A percentile compares a stretch with the other conserved stretches of the same genome.
Evolutionary conservation across 768 basidiomycete genomes (phyloP).

Genomic region (Lentinula edodes): DNA sequence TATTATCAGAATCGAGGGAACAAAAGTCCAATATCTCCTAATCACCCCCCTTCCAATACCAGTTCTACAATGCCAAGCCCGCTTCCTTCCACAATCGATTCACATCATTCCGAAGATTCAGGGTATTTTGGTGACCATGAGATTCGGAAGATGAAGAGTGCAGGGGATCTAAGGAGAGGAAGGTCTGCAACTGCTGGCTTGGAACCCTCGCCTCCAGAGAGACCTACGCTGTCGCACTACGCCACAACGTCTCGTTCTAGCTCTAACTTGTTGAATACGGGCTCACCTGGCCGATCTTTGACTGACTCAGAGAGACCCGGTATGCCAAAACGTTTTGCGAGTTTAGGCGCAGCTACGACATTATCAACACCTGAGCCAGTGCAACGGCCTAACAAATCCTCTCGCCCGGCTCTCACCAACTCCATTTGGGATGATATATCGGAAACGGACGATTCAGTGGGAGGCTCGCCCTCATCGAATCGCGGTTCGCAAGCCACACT

Average conservation of each 20-base stretch:
- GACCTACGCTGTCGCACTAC: conserved; percentile 42
- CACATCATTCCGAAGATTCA: conserved; percentile 30
- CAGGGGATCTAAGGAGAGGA: conserved; percentile 66
- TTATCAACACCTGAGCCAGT: neutral
- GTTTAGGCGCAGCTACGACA: conserved; percentile 37
- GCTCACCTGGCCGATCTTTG: conserved; percentile 13
- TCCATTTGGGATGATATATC: conserved; percentile 48
- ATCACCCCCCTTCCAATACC: conserved; percentile 20
- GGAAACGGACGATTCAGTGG: conserved; percentile 21
- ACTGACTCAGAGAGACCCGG: conserved; percentile 25
- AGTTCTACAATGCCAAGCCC: conserved; percentile 12
- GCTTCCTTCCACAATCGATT: conserved; percentile 2
- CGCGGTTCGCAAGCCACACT: neutral
- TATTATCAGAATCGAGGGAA: conserved; percentile 35
- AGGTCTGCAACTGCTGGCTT: conserved; percentile 21
- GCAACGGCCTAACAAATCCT: neutral
- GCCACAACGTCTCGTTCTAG: conserved; percentile 57
- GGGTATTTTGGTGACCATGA: conserved; percentile 49
- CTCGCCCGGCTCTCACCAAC: conserved; percentile 31
- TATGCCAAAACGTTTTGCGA: conserved; percentile 58
- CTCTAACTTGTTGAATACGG: conserved; percentile 51
- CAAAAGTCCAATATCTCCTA: conserved; percentile 13
- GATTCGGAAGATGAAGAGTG: conserved; percentile 81
- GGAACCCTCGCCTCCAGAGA: conserved; percentile 29
- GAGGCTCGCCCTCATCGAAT: neutral